Evolutionary conservation across 1,139 yeast genomes (phyloP), one percentile per base, ranked within the genome.

Genomic region (Yamadazyma atlantica): DNA sequence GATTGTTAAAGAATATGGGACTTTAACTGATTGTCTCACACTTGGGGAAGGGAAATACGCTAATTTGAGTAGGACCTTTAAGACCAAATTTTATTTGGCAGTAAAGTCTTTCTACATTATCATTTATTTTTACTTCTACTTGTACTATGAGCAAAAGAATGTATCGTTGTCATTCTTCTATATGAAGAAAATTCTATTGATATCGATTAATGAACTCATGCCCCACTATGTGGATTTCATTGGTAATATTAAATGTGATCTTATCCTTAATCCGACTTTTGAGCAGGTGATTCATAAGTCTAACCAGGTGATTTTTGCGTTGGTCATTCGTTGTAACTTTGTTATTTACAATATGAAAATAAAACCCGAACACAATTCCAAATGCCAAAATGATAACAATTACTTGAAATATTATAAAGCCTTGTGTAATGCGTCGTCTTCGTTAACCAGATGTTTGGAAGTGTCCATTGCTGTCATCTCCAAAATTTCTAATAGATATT

Each of bases 401-500:
- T 61, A 61, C 38, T 38, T 39, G n/a, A 29, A 38, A 3, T 49
- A 52, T 35, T 60, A 51, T 40, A 55, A 47, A 27, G 46, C 53
- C 14, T 49, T 64, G 34, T 58, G 66, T 37, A 54, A 52, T 34
- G 44, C 60, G 5, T 64, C 69, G 2, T 57, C 64, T 2, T 53
- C 62, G 22, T 45, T 66, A 13, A 64, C 68, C 0, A 47, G 67
- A 40, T 61, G 66, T 38, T 58, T 67, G 2, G 72, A 66, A 43
- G 66, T 63, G 17, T 58, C 65, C 4, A 57, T 66, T 29, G 61
- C 65, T 2, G 60, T 60, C 1, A 62, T 65, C n/a, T 57, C 64
- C 1, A 64, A 58, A 37, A 51, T 66, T n/a, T 64, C 75, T 36
- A 62, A 68, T 35, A 54, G 73, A 30, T 73, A 74, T 49, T 75